Base-by-base conservation (phyloP, 2,329 filamentous ascomycete genomes). In the Penicillium expansum region DNA sequence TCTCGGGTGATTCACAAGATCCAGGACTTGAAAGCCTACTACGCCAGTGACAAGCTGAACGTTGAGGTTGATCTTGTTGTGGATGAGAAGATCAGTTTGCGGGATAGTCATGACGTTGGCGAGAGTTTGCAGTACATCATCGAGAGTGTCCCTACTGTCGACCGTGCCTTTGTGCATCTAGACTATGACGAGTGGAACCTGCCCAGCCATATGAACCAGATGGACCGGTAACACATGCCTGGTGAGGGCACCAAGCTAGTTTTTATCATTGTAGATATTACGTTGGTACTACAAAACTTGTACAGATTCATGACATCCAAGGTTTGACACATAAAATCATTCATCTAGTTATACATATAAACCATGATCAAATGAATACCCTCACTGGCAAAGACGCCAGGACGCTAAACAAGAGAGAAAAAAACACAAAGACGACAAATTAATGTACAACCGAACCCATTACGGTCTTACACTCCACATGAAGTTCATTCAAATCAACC, bases 1-100 rank as follows among this genome's bases (percentile, higher is more conserved):
- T 92, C 92, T 44, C 91, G 89, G 64, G 89, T 89, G 13, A 95
- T 97, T 69, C 86, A 85, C 68, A 87, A 73, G 63, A 84, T 86
- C 48, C 73, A 77, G 52, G 84, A 86, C 64, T 79, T 86, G 38
- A 83, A 86, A 53, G 84, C 83, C 5, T 86, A 86, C 66, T 83
- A 86, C 64, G 82, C 83, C 0, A 84, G 84, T 0, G 82, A 86
- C 60, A 79, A 81, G 38, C 83, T 85, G 62, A 86, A 85, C 61
- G 84, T 86, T 18, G 84, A 86, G 62, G 80, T 86, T 5, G 84
- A 86, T 63, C 79, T 86, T 50, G 79, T 86, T 49, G 83, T 86
- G 76, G 79, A 84, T 64, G 81, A 81, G 59, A 73, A 78, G 4
- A 76, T 79, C 2, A 82, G 81, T 7, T 73, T 86, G 27, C 81